These are phyloP conservation scores for Firmiana major DNA, from an alignment of 345 rosid genomes.

Conservation along the genomic window DNA sequence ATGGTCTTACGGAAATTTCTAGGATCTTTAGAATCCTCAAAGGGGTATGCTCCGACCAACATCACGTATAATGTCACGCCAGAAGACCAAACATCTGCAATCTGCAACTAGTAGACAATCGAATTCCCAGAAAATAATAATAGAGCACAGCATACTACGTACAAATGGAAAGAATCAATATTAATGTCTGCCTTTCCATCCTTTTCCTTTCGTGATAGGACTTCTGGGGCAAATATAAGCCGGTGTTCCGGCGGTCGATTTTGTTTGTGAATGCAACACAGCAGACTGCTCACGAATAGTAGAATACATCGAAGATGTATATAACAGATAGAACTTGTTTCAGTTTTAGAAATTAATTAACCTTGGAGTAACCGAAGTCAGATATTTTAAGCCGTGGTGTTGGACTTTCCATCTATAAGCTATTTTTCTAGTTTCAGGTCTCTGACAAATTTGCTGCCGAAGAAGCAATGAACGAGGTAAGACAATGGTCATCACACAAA, in stretches of 20 bases:
- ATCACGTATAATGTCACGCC: conserved; percentile 75
- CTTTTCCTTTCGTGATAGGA: conserved; percentile 57
- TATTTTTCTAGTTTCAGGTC: conserved; percentile 61
- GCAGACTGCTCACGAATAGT: conserved; percentile 47
- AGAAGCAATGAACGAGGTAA: conserved; percentile 5
- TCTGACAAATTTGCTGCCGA: conserved; percentile 56
- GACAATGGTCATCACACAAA: background rate
- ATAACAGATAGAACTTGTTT: background rate
- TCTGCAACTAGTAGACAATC: conserved; percentile 17
- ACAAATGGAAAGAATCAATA: background rate
- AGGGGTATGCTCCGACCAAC: conserved; percentile 76
- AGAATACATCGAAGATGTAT: background rate
- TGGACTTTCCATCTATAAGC: conserved; percentile 56
- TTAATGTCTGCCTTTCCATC: conserved; percentile 57
- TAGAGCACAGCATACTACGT: too few species aligned
- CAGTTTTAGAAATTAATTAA: conserved; percentile 8
- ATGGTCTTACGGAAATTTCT: conserved; percentile 68
- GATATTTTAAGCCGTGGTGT: conserved; percentile 57
- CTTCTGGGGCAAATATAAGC: conserved; percentile 76
- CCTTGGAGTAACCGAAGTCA: conserved; percentile 66
- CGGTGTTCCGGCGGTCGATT: conserved; percentile 75
- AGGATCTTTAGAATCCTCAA: conserved; percentile 77
- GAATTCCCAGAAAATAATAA: background rate
- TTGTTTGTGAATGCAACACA: conserved; percentile 62
- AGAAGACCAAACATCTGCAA: conserved; percentile 80